These are phyloP conservation scores for Dactylonectria macrodidyma DNA, from an alignment of 2,329 filamentous ascomycete genomes.

Conservation along the genomic window DNA sequence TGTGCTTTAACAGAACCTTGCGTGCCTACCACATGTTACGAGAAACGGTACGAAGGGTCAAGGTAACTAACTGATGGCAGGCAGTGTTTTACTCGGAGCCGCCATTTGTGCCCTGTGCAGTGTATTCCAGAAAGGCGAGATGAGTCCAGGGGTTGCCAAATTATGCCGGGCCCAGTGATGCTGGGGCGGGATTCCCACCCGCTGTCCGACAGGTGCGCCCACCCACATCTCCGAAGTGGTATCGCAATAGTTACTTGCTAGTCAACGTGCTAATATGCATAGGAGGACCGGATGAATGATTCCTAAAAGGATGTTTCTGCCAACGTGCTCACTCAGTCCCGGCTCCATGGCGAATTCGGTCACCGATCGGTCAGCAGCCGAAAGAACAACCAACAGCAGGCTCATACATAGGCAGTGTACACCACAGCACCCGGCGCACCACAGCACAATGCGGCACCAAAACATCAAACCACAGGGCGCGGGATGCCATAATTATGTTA, in stretches of 20 bases:
- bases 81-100: conserved; percentile 27
- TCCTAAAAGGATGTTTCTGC: background rate
- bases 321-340: background rate
- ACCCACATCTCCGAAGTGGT: conserved; percentile 27
- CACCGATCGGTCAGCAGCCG: conserved; percentile 20
- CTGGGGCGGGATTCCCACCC: conserved; percentile 28
- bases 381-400: background rate
- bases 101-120: conserved; percentile 25
- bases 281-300: conserved; percentile 24
- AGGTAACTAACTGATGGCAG: conserved; percentile 18
- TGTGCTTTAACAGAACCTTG: background rate
- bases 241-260: conserved; percentile 3
- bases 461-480: background rate
- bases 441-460: conserved; percentile 7
- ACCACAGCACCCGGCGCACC: conserved; percentile 4
- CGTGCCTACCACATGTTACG: background rate
- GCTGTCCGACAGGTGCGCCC: conserved; percentile 18
- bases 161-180: conserved; percentile 29
- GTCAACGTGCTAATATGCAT: too few relatives aligned
- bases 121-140: conserved; percentile 40
- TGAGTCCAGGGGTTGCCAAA: conserved; percentile 37
- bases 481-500: conserved; percentile 14
- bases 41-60: conserved; percentile 17
- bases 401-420: background rate
- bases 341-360: conserved; percentile 3